Conservation (phyloP, 768 basidiomycete genomes). For the Hemileccinum impolitum region DNA sequence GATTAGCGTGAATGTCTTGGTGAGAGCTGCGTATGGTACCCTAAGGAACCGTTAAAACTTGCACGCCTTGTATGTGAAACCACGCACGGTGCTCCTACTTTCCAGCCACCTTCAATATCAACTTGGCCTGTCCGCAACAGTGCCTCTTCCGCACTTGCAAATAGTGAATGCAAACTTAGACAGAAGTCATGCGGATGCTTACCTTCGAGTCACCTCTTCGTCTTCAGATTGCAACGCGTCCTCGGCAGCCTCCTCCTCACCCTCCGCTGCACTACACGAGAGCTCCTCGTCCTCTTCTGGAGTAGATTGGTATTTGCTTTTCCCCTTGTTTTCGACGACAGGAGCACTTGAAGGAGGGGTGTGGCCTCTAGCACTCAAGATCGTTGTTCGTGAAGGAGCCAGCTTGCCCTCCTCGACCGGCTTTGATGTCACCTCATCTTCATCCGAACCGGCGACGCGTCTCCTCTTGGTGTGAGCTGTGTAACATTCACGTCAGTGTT, state of each 20-base stretch:
- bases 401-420: not conserved
- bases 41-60: conserved; percentile 37
- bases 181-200: conserved; percentile 11
- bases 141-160: conserved; percentile 62
- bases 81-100: conserved; percentile 76
- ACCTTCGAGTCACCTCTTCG: conserved; percentile 65
- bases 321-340: conserved; percentile 15
- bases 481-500: not conserved
- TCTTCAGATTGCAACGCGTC: conserved; percentile 44
- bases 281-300: conserved; percentile 33
- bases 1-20: conserved; percentile 84
- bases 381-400: not conserved
- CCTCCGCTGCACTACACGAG: conserved; percentile 34
- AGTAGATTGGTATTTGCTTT: conserved; percentile 13
- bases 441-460: conserved; percentile 52
- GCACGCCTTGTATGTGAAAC: not conserved
- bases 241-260: conserved; percentile 40
- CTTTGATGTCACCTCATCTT: conserved; percentile 33
- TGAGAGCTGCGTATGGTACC: conserved; percentile 91
- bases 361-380: not conserved
- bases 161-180: not conserved
- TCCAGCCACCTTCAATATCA: conserved; percentile 82
- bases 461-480: conserved; percentile 46
- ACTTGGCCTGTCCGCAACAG: conserved; percentile 60
- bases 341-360: conserved; percentile 1